Conservation (phyloP, 2,329 filamentous ascomycete genomes). For the Huntiella abstrusa region DNA sequence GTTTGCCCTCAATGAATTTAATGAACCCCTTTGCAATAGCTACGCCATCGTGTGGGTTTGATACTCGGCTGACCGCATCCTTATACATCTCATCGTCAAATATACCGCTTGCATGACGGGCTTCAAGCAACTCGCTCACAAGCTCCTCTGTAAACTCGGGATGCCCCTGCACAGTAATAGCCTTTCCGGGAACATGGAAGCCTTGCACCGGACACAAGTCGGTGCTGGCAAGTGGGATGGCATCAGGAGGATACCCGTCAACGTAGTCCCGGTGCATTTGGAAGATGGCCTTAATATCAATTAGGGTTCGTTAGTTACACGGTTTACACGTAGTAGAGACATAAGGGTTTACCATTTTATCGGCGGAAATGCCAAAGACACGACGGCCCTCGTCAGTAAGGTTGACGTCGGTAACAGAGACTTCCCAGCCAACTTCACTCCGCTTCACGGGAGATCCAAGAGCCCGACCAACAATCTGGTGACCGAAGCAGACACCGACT, state of each 20-base stretch:
- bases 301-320: constrained; percentile 31
- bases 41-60: constrained; percentile 60
- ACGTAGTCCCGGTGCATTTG: constrained; percentile 80
- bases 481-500: constrained; percentile 74
- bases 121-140: constrained; percentile 45
- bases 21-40: constrained; percentile 55
- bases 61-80: constrained; percentile 48
- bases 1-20: constrained; percentile 47
- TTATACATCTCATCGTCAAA: constrained; percentile 48
- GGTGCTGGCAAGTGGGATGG: constrained; percentile 45
- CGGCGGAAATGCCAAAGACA: constrained; percentile 39
- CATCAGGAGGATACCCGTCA: constrained; percentile 39
- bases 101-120: constrained; percentile 45
- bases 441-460: constrained; percentile 47
- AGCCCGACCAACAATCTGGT: constrained; percentile 65
- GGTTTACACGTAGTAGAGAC: constrained; percentile 40
- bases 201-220: constrained; percentile 56
- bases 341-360: constrained; percentile 29
- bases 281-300: constrained; percentile 39
- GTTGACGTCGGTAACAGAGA: constrained; percentile 51
- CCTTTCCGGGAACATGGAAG: constrained; percentile 47
- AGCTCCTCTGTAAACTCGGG: constrained; percentile 65
- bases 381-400: constrained; percentile 52
- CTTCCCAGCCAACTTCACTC: constrained; percentile 58
- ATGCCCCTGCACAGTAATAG: constrained; percentile 70